Percentiles rank a stretch among this genome's conserved stretches.
phyloP scores from a whole-genome alignment of 768 basidiomycete species.

The Lepiota brunneoincarnata region DNA sequence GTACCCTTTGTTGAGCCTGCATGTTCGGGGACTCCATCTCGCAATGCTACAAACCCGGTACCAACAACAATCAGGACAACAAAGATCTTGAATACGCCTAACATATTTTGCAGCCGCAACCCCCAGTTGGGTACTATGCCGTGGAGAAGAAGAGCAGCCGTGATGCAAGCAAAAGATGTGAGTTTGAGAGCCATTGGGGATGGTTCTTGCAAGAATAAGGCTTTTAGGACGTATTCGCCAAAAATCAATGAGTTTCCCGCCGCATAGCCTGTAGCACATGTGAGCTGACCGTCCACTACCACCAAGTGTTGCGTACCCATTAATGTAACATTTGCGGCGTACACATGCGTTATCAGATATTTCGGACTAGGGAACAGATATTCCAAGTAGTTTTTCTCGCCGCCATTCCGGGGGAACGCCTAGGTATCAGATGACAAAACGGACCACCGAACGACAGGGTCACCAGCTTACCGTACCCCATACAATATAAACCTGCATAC shows the following conservation, averaged over 20 bases:
- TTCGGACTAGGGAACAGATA: conserved; percentile 52
- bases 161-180: conserved; percentile 27
- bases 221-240: conserved; percentile 43
- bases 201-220: conserved; percentile 17
- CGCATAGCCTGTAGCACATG: conserved; percentile 5
- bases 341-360: conserved; percentile 49
- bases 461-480: conserved; percentile 29
- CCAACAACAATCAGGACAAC: conserved; percentile 42
- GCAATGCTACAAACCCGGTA: conserved; percentile 42
- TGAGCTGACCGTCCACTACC: not conserved
- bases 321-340: conserved; percentile 45
- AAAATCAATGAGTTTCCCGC: conserved; percentile 49
- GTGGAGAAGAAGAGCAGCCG: conserved; percentile 30
- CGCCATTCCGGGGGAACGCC: conserved; percentile 56
- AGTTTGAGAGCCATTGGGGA: conserved; percentile 19
- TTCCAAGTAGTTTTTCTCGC: conserved; percentile 64
- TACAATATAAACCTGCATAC: conserved; percentile 34
- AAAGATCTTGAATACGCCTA: conserved; percentile 54
- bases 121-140: conserved; percentile 45
- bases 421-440: conserved; percentile 5
- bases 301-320: conserved; percentile 23
- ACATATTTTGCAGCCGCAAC: conserved; percentile 53
- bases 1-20: conserved; percentile 27
- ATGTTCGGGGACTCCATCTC: conserved; percentile 22
- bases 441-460: not conserved